These are phyloP conservation scores for Aechmea fasciata DNA, from an alignment of 176 grass and related monocot genomes.

Conservation along the genomic window DNA sequence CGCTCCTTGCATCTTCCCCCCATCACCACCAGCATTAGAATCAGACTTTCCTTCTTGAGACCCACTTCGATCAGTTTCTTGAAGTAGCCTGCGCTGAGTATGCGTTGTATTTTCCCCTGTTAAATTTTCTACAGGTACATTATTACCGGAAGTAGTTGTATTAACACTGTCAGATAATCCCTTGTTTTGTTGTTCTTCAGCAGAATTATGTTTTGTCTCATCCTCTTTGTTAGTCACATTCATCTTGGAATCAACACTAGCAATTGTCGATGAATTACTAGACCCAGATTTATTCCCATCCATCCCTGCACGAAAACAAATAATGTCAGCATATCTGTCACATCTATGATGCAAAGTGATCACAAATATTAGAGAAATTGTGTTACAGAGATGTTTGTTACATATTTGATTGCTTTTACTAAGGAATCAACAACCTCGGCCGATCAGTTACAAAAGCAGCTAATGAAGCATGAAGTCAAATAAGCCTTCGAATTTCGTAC, in stretches of 20 bases:
- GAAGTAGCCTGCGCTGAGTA: conserved; percentile 68
- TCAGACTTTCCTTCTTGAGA: conserved; percentile 37
- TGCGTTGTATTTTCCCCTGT: conserved; percentile 34
- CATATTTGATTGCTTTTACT: no score
- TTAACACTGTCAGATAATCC: conserved; percentile 23
- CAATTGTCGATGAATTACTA: conserved; percentile 19
- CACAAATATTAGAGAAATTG: not conserved
- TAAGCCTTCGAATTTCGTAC: not conserved
- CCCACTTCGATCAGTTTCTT: conserved; percentile 40
- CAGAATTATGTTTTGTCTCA: conserved; percentile 32
- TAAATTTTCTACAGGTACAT: conserved; percentile 18
- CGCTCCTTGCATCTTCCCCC: conserved; percentile 7
- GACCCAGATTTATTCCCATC: conserved; percentile 12
- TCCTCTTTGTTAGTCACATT: conserved; percentile 27
- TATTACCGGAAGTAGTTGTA: conserved; percentile 18
- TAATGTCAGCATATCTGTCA: not conserved
- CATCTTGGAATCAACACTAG: conserved; percentile 8
- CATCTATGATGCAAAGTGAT: not conserved
- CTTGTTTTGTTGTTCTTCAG: conserved; percentile 25
- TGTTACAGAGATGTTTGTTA: no score
- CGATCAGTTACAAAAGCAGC: not conserved
- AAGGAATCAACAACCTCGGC: not conserved
- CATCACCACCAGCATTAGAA: conserved; percentile 24
- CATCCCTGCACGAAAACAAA: not conserved
- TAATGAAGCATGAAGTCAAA: not conserved